Conservation (phyloP, 2,329 filamentous ascomycete genomes). For the Botrytis hyacinthi region DNA sequence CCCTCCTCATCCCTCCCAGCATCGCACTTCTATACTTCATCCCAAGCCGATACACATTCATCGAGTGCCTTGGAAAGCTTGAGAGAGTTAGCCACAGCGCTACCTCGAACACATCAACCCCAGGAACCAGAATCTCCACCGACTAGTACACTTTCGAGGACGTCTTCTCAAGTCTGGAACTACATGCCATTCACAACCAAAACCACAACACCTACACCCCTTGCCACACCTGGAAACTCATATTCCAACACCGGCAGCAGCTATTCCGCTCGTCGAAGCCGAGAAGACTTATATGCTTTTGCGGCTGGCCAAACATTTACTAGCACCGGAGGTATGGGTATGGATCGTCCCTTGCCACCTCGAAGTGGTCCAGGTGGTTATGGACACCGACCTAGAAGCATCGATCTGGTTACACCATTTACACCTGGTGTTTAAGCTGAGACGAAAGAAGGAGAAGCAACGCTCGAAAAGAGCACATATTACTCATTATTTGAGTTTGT, state of each 20-base stretch:
- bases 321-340: constrained; percentile 38
- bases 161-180: constrained; percentile 34
- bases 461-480: not conserved
- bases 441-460: not conserved
- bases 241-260: constrained; percentile 27
- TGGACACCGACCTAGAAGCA: constrained; percentile 58
- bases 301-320: constrained; percentile 39
- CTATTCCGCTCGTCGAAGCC: constrained; percentile 26
- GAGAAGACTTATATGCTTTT: constrained; percentile 32
- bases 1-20: constrained; percentile 42
- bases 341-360: constrained; percentile 57
- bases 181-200: constrained; percentile 36
- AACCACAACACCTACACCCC: constrained; percentile 30
- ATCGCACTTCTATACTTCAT: constrained; percentile 16
- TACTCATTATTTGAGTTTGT: not conserved
- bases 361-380: constrained; percentile 50
- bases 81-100: constrained; percentile 33
- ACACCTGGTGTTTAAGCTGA: constrained; percentile 11
- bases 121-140: constrained; percentile 20
- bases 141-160: constrained; percentile 28
- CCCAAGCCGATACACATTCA: constrained; percentile 22
- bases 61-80: constrained; percentile 34
- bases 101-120: constrained; percentile 26
- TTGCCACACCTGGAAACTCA: constrained; percentile 32
- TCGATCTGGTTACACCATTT: constrained; percentile 59